Percentiles rank a stretch among this genome's conserved stretches.
These are phyloP conservation scores for Nothomitra cinnamomea DNA, from an alignment of 2,329 filamentous ascomycete species.

Conservation along the genomic window DNA sequence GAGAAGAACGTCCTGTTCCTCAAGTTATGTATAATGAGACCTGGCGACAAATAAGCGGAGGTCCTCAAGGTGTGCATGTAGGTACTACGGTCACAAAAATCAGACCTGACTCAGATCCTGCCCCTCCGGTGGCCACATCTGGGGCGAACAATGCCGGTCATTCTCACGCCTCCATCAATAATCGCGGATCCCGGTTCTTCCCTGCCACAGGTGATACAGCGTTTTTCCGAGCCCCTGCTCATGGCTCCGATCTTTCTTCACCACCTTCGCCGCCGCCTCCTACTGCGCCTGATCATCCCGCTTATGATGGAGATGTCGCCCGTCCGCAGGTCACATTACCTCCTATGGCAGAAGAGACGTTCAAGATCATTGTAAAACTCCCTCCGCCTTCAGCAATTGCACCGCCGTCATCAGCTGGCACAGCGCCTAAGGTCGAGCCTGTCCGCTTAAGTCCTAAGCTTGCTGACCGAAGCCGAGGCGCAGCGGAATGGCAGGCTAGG, in stretches of 20 bases:
- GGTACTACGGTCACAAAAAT: not conserved
- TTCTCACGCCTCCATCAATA: not conserved
- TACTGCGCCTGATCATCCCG: conserved; percentile 56
- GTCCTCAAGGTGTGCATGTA: not conserved
- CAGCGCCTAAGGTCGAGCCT: conserved; percentile 13
- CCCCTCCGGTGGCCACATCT: not conserved
- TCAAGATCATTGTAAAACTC: conserved; percentile 63
- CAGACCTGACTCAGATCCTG: not conserved
- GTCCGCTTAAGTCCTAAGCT: conserved; percentile 19
- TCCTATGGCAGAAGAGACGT: conserved; percentile 20
- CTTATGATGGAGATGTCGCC: conserved; percentile 46
- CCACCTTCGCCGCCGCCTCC: conserved; percentile 49
- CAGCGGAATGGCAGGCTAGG: conserved; percentile 50
- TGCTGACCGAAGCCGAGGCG: conserved; percentile 16
- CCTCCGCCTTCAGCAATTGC: conserved; percentile 37
- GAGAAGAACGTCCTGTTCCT: conserved; percentile 22
- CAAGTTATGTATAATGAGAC: conserved; percentile 26
- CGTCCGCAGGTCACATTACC: conserved; percentile 56
- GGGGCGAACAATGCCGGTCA: not conserved
- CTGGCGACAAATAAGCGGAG: conserved; percentile 19
- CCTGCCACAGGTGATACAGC: conserved; percentile 23
- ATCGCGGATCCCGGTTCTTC: conserved; percentile 44
- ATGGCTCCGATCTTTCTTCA: conserved; percentile 20
- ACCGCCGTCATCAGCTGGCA: not conserved
- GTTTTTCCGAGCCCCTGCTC: conserved; percentile 14